These are phyloP conservation scores for Tolypocladium pustulatum DNA, from an alignment of 2,329 filamentous ascomycete genomes.

Conservation along the genomic window DNA sequence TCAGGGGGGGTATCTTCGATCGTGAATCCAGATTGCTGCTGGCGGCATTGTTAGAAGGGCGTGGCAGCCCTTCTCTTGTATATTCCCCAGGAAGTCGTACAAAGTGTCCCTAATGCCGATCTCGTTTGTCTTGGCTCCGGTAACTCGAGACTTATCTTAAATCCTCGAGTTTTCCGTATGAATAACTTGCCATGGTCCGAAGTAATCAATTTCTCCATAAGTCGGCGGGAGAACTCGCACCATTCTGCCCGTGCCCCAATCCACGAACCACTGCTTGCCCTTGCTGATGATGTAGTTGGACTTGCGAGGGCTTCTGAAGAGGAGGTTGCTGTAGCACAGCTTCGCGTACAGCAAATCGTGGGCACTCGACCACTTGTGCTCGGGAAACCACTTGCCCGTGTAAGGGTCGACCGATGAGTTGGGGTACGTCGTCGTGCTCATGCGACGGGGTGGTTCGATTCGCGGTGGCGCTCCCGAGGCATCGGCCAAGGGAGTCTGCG, in stretches of 20 bases:
- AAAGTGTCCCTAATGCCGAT: too few relatives aligned
- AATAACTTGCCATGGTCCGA: conserved; percentile 39
- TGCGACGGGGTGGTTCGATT: conserved; percentile 22
- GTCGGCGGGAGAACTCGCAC: conserved; percentile 40
- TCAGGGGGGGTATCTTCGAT: background rate
- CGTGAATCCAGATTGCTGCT: background rate
- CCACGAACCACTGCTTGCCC: conserved; percentile 48
- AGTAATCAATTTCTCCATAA: conserved; percentile 40
- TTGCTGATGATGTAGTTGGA: conserved; percentile 46
- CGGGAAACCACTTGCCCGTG: conserved; percentile 46
- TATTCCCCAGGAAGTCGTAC: background rate
- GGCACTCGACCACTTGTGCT: conserved; percentile 41
- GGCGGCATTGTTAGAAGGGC: background rate
- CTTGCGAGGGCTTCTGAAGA: conserved; percentile 46
- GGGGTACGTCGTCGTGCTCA: conserved; percentile 34
- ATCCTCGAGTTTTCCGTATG: conserved; percentile 38
- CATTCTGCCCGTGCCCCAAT: conserved; percentile 48
- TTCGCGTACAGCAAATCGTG: conserved; percentile 51
- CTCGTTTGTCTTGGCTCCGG: background rate
- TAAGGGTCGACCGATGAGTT: conserved; percentile 34
- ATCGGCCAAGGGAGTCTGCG: background rate
- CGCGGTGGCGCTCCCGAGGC: conserved; percentile 14
- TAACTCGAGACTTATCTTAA: conserved; percentile 12
- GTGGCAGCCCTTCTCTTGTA: background rate
- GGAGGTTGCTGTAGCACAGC: conserved; percentile 47